phyloP scores from a whole-genome alignment of 1,139 yeast genomes.

The Kurtzmaniella quercitrusa region DNA sequence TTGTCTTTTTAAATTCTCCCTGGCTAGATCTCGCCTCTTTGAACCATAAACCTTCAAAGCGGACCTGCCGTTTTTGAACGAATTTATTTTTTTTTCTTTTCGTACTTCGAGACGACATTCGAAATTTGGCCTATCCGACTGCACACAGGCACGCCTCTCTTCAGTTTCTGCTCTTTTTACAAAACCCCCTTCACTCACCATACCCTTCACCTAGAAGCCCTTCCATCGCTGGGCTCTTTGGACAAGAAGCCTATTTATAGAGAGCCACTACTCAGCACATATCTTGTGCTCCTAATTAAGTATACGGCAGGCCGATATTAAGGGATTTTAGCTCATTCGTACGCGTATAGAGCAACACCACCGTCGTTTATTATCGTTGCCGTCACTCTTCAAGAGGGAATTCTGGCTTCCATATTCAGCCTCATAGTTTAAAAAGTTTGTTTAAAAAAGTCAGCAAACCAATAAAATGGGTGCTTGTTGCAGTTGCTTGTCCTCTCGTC shows the following conservation, averaged over 20 bases:
- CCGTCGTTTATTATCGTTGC: background rate
- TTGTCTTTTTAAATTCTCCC: too few species aligned
- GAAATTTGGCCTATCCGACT: background rate
- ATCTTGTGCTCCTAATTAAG: background rate
- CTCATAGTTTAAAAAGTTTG: too few species aligned
- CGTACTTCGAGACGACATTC: background rate
- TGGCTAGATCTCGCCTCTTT: too few species aligned
- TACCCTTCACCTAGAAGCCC: background rate
- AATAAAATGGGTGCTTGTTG: conserved; percentile 61
- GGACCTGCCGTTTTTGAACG: too few species aligned
- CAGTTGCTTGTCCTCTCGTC: conserved; percentile 48
- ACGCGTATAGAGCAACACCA: background rate
- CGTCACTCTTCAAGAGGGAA: too few species aligned
- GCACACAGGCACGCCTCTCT: background rate
- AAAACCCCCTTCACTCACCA: background rate
- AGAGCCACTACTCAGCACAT: background rate
- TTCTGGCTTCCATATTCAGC: too few species aligned
- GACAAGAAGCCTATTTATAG: background rate
- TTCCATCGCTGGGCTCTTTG: background rate
- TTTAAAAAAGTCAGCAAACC: background rate
- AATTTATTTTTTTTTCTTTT: background rate
- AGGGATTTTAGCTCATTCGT: background rate
- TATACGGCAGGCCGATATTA: background rate
- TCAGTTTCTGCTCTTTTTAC: background rate
- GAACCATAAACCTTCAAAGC: too few species aligned